Percentiles rank a stretch among this genome's conserved stretches.
phyloP scores from a whole-genome alignment of 2,329 filamentous ascomycete genomes.

The Shiraia sp. region DNA sequence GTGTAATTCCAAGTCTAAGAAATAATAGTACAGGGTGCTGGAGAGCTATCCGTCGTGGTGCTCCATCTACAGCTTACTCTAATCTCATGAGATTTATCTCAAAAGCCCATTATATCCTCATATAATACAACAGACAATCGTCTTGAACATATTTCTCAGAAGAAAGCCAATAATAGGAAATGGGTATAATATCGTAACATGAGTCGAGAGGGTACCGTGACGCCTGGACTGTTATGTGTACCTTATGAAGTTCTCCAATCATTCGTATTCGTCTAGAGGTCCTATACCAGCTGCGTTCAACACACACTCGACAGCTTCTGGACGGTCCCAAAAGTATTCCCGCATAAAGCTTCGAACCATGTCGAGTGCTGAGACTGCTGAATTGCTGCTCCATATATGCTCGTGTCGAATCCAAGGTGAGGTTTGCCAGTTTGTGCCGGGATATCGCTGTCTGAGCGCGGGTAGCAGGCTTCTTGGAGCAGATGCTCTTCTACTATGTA shows the following conservation, averaged over 20 bases:
- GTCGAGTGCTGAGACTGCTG: slow-evolving; percentile 34
- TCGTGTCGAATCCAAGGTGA: slow-evolving; percentile 35
- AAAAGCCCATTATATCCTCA: no score
- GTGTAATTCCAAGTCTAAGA: no score
- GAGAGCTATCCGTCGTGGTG: no score
- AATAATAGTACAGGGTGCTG: no score
- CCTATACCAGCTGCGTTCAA: slow-evolving; percentile 33
- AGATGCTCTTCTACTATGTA: slow-evolving; percentile 31
- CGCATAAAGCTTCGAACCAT: slow-evolving; percentile 41
- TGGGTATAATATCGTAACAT: slow-evolving; percentile 5
- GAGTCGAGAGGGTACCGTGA: slow-evolving; percentile 5
- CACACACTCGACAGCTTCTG: slow-evolving; percentile 34
- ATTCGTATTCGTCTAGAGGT: slow-evolving; percentile 26
- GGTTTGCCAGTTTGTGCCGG: slow-evolving; percentile 34
- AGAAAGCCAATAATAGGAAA: not conserved
- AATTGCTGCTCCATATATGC: slow-evolving; percentile 40
- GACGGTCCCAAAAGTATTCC: slow-evolving; percentile 44
- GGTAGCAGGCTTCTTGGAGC: slow-evolving; percentile 31
- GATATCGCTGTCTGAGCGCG: slow-evolving; percentile 30
- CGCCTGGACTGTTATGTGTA: slow-evolving; percentile 1
- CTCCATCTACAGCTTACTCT: no score
- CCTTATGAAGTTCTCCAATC: slow-evolving; percentile 19
- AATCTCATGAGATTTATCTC: no score
- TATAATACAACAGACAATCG: no score
- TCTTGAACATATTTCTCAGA: no score